Evolutionary conservation across 2,329 filamentous ascomycete genomes (phyloP), one percentile per base, ranked within the genome.

Genomic region (Stagonosporopsis chrysanthemi): DNA sequence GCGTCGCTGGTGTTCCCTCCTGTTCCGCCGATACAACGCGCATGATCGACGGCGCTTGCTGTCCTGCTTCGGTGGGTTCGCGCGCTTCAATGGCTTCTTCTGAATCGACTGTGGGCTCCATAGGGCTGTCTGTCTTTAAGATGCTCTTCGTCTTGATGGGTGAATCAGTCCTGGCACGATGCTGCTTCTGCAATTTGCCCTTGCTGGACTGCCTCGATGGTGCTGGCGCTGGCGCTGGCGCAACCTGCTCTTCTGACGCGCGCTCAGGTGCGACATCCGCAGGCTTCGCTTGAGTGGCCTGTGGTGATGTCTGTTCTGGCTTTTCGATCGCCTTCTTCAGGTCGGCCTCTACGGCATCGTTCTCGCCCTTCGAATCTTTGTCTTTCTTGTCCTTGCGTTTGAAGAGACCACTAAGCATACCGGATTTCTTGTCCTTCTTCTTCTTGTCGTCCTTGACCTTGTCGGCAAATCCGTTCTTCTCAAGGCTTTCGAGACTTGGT

Each of bases 401-500:
- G 78, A 88, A 88, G 6, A 88, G 77, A 5, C 88, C 88, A 68
- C 88, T 89, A 43, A 91, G 84, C 85, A 90, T 90, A 45, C 87
- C 86, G 5, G 84, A 80, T 72, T 91, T 89, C 79, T 89, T 89
- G 59, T 84, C 82, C 65, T 84, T 92, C 75, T 86, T 88, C 73
- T 88, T 91, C 77, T 90, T 90, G 64, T 91, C 89, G 45, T 94
- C 90, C 75, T 90, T 77, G 52, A 71, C 69, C 68, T 85, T 86
- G 39, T 92, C 90, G 22, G 81, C 78, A 15, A 81, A 82, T 2
- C 85, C 82, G 31, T 85, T 79, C 78, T 90, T 92, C 55, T 92
- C 89, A 48, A 91, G 82, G 56, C 87, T 88, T 62, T 97, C 92
- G 42, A 96, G 80, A 72, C 91, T 94, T 75, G 84, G 86, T 73